phyloP scores from a whole-genome alignment of 176 grass and related monocot genomes.

The Cenchrus fungigraminus region DNA sequence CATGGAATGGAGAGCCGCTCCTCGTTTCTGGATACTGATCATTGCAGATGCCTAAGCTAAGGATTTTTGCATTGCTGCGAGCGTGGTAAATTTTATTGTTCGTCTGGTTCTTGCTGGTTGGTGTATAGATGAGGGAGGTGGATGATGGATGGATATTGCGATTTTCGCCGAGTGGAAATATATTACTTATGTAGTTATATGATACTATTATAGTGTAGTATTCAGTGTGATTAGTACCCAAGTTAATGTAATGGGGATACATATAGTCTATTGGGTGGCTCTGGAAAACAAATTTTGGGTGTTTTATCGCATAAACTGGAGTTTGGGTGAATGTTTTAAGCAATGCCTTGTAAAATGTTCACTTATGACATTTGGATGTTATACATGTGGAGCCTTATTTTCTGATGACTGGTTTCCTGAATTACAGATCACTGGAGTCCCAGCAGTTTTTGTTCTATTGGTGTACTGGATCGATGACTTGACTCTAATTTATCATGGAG shows the following conservation, averaged over 20 bases:
- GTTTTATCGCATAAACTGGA: constrained; percentile 24
- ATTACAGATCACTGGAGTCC: not conserved
- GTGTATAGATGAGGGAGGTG: constrained; percentile 52
- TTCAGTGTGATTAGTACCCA: constrained; percentile 31
- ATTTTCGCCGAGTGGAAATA: constrained; percentile 48
- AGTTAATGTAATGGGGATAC: constrained; percentile 39
- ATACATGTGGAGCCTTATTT: not conserved
- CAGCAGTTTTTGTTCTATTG: not conserved
- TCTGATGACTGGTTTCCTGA: not conserved
- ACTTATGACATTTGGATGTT: not conserved
- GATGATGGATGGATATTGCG: constrained; percentile 39
- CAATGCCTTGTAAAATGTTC: constrained; percentile 27
- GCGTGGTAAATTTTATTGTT: constrained; percentile 24
- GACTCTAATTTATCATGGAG: not conserved
- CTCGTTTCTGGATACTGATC: constrained; percentile 26
- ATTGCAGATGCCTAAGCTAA: constrained; percentile 32
- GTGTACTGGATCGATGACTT: not conserved
- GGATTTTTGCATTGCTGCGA: constrained; percentile 35
- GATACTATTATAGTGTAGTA: not conserved
- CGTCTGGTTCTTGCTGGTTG: constrained; percentile 33
- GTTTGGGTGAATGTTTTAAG: constrained; percentile 17
- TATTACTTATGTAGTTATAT: constrained; percentile 38
- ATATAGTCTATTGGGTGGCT: constrained; percentile 26
- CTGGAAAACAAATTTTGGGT: not conserved
- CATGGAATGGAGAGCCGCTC: not conserved